These are phyloP conservation scores for Wickerhamomyces chambardii DNA, from an alignment of 805 yeast genomes.

Conservation along the genomic window DNA sequence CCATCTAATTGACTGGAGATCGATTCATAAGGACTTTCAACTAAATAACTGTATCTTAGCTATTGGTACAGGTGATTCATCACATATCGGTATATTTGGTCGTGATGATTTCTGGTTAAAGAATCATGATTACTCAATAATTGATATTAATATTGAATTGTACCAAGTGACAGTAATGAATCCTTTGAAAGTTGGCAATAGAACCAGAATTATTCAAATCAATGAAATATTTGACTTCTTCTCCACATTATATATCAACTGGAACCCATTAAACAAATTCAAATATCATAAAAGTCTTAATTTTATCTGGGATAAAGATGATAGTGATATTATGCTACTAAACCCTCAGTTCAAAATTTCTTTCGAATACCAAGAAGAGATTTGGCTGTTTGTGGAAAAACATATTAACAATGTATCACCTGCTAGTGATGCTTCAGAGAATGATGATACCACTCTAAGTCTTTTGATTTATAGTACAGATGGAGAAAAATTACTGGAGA, in stretches of 20 bases:
- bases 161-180: slow-evolving; percentile 2
- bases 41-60: slow-evolving; percentile 40
- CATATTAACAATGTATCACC: slow-evolving; percentile 23
- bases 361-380: slow-evolving; percentile 9
- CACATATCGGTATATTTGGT: slow-evolving; percentile 17
- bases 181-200: slow-evolving; percentile 4
- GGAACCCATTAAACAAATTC: slow-evolving; percentile 41
- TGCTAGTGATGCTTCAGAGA: slow-evolving; percentile 1
- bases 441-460: slow-evolving; percentile 11
- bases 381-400: slow-evolving; percentile 42
- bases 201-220: slow-evolving; percentile 18
- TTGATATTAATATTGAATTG: slow-evolving; percentile 45
- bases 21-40: slow-evolving; percentile 20
- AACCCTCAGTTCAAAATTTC: slow-evolving; percentile 34
- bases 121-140: slow-evolving; percentile 65
- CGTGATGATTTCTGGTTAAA: slow-evolving; percentile 34
- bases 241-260: slow-evolving; percentile 51
- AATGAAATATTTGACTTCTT: slow-evolving; percentile 28
- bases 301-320: slow-evolving; percentile 19
- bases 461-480: slow-evolving; percentile 7
- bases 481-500: slow-evolving; percentile 7
- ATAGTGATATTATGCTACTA: slow-evolving; percentile 5
- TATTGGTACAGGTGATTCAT: slow-evolving; percentile 52
- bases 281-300: slow-evolving; percentile 12
- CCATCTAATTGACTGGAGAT: slow-evolving; percentile 17